Base-by-base conservation (phyloP, 1,284 basidiomycete species). In the Naganishia cerealis region DNA sequence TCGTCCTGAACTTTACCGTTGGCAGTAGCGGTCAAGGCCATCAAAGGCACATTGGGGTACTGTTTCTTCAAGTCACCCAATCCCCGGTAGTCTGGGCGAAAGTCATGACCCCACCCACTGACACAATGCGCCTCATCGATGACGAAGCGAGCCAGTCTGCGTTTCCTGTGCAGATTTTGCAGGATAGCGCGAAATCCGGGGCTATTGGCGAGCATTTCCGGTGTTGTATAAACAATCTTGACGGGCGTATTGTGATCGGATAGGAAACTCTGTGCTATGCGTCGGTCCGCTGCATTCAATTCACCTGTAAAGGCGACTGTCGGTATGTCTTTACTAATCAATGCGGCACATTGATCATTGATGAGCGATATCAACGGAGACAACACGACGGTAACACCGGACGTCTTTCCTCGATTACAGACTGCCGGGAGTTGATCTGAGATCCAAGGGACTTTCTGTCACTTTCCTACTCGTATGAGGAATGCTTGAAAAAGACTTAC, bases 61-160 rank as follows among this genome's bases (percentile, higher is more conserved):
- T 86, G 84, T 24, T 84, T 79, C 39, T 92, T 88, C 50, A 98
- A 83, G 15, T 83, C 77, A 18, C 86, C 86, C 33, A 99, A 82
- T 38, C 83, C 81, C 55, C 85, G 84, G 74, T 93, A 81, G 67
- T 80, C 79, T 18, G 76, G 72, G 40, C 81, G 76, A 72, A 82
- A 81, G 72, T 82, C 81, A 70, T 83, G 81, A 12, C 82, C 82
- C 82, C 82, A 83, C 62, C 78, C 82, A 70, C 82, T 83, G 43
- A 98, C 91, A 77, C 93, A 94, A 77, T 99, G 96, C 1, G 94
- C 95, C 76, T 99, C 95, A 76, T 99, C 96, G 65, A 98, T 86
- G 0, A 97, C 93, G 76, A 99, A 96, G 33, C 95, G 85, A 6
- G 92, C 93, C 38, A 99, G 79, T 68, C 85, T 81, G 3, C 84